Base-by-base conservation (phyloP, 305 asterid genomes). In the Fraxinus xanthoxyloides region DNA sequence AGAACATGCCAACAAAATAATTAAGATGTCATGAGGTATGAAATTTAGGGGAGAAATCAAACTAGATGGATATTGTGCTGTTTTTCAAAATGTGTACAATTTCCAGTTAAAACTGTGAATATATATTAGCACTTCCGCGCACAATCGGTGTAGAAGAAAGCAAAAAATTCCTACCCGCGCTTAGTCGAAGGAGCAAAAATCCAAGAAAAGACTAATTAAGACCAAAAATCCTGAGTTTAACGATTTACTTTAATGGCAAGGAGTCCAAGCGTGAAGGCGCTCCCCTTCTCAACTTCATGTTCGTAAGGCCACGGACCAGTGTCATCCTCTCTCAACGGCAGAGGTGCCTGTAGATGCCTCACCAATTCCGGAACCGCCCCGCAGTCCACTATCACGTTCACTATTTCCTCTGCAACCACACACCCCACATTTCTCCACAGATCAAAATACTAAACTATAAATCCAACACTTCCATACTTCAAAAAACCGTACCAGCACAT, bases 251-350 rank as follows among this genome's bases (percentile, higher is more conserved):
- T 96, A 72, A 96, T 87, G 77, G 99, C 97, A 78, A 96, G 96
- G 84, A 96, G 98, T 79, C 99, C 99, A 77, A 96, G 96, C 15
- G 98, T 91, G 88, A 96, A 94, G 73, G 99, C 99, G 81, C 98
- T 92, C 86, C 98, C 98, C 88, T 93, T 97, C 91, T 94, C 99
- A 83, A 92, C 95, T 91, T 97, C 99, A 65, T 94, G 98, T 89
- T 93, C 96, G 77, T 91, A 89, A 1, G 90, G 90, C 82, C 84
- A 87, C 7, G 77, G 81, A 38, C 82, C 89, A 85, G 83, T 83
- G 67, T 89, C 97, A 17, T 90, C 92, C 76, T 89, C 95, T 70
- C 87, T 85, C 74, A 21, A 83, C 26, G 80, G 80, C 4, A 86
- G 83, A 21, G 97, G 94, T 40, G 94, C 89, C 88, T 90, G 89